Conservation (phyloP, 2,329 filamentous ascomycete genomes). For the Ophiostoma triangulosporum region DNA sequence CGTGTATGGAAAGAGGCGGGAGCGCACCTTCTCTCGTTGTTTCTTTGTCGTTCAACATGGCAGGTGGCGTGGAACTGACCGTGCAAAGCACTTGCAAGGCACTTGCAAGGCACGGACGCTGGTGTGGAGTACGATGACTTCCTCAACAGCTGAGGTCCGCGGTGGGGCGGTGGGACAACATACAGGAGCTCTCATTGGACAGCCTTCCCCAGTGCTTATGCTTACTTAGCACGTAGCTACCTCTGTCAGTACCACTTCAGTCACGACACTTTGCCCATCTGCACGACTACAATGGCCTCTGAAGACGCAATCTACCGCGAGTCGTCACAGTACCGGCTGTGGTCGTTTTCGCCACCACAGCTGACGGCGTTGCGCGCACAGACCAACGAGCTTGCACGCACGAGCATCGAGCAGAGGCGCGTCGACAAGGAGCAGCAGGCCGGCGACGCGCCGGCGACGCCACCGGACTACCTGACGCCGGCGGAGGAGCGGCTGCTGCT, state of each 20-base stretch:
- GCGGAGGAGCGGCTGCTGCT: constrained; percentile 75
- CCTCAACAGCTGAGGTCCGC: too few relatives aligned
- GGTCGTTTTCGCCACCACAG: constrained; percentile 73
- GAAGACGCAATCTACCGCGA: constrained; percentile 87
- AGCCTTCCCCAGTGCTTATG: too few relatives aligned
- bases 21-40: neutral
- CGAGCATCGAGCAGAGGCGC: constrained; percentile 45
- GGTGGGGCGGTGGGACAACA: too few relatives aligned
- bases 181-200: too few relatives aligned
- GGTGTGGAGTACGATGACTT: too few relatives aligned
- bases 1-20: neutral
- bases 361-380: constrained; percentile 59
- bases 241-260: too few relatives aligned
- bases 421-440: constrained; percentile 26
- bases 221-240: too few relatives aligned
- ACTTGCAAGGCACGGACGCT: too few relatives aligned
- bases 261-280: too few relatives aligned
- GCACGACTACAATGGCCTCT: constrained; percentile 54
- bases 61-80: neutral
- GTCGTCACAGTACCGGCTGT: constrained; percentile 80
- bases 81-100: too few relatives aligned
- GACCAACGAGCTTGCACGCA: constrained; percentile 62
- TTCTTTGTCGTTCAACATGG: neutral
- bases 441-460: constrained; percentile 14
- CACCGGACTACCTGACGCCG: constrained; percentile 50